Evolutionary conservation across 2,329 filamentous ascomycete species (phyloP).

Genomic region (Ilyonectria sp.): DNA sequence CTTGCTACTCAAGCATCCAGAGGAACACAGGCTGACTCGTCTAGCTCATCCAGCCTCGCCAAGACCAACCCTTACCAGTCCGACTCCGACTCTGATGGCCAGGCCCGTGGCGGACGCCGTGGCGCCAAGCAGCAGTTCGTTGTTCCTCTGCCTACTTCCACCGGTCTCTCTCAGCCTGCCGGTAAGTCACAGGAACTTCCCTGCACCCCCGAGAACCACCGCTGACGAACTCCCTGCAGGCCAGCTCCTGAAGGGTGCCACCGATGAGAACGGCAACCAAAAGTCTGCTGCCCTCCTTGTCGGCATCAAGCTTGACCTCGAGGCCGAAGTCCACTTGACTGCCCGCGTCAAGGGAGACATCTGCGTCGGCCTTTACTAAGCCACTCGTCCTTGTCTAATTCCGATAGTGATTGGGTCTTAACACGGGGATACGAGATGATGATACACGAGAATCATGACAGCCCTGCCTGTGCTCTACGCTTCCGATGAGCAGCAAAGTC

Average conservation of each 20-base stretch:
- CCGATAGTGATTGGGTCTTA: conserved; percentile 26
- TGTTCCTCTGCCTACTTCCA: conserved; percentile 51
- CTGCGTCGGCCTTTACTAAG: conserved; percentile 58
- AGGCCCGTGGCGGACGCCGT: conserved; percentile 50
- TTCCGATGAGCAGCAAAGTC: conserved; percentile 10
- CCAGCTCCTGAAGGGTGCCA: conserved; percentile 70
- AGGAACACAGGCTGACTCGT: conserved; percentile 32
- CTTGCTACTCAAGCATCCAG: conserved; percentile 3
- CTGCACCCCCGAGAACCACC: conserved; percentile 7
- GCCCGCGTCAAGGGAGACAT: conserved; percentile 74
- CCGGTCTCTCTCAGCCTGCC: conserved; percentile 54
- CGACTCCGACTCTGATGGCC: conserved; percentile 51
- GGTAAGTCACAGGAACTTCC: conserved; percentile 48
- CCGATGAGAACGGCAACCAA: conserved; percentile 70
- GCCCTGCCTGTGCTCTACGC: conserved; percentile 20
- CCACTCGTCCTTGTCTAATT: conserved; percentile 10
- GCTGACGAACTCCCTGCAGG: conserved; percentile 52
- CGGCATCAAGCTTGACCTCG: conserved; percentile 75
- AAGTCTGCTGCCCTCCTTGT: conserved; percentile 72
- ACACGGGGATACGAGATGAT: conserved; percentile 30
- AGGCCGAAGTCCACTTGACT: conserved; percentile 74
- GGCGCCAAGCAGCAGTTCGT: conserved; percentile 47
- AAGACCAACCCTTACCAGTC: conserved; percentile 49
- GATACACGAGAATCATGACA: conserved; percentile 17
- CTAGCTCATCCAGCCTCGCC: conserved; percentile 38